phyloP scores from a whole-genome alignment of 345 rosid species.

The Salix brachista region DNA sequence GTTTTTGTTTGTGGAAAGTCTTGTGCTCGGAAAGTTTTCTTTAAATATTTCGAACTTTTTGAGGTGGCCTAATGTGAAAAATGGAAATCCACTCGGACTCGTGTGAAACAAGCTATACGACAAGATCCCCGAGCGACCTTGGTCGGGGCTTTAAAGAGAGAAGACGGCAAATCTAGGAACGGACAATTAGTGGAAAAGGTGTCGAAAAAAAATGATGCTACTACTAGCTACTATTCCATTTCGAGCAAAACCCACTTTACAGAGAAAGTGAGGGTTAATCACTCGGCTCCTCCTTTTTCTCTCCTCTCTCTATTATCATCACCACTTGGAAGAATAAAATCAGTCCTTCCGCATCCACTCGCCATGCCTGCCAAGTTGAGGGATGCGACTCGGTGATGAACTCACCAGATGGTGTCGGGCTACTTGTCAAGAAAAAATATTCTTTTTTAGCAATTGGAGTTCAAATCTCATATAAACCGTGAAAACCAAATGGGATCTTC shows the following conservation, averaged over 20 bases:
- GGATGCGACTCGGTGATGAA: not conserved
- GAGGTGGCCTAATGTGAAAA: not conserved
- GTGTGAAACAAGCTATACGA: not conserved
- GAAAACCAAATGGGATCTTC: too few species aligned
- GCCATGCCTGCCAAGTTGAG: not conserved
- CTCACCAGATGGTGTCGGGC: not conserved
- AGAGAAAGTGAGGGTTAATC: not conserved
- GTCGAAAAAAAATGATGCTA: not conserved
- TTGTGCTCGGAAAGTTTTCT: too few species aligned
- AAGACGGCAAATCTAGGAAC: not conserved
- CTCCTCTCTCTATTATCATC: not conserved
- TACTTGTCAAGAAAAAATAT: too few species aligned
- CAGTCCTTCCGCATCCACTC: not conserved
- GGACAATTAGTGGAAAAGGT: not conserved
- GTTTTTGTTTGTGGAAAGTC: not conserved
- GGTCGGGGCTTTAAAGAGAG: not conserved
- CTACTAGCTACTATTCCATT: not conserved
- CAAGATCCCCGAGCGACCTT: not conserved
- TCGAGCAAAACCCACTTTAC: not conserved
- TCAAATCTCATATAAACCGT: too few species aligned
- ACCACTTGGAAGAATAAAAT: not conserved
- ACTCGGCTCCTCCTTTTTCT: not conserved
- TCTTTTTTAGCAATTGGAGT: too few species aligned
- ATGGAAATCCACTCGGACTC: not conserved
- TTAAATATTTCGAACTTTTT: not conserved